Conservation (phyloP, 352 stramenopile genomes). For the Phytophthora rubi region DNA sequence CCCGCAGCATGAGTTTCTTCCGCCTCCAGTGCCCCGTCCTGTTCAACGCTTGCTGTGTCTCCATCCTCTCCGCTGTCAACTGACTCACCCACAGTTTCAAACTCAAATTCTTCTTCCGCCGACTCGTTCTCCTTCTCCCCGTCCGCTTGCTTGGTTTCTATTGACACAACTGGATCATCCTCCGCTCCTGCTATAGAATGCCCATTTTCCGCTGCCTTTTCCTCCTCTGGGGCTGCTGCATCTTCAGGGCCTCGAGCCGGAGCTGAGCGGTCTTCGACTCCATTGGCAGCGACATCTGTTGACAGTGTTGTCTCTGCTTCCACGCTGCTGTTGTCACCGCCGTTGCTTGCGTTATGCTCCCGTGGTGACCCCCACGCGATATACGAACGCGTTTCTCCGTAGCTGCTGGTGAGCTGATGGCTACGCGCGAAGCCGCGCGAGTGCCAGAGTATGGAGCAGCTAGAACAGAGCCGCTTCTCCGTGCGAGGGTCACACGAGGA, state of each 20-base stretch:
- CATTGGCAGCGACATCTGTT: not conserved
- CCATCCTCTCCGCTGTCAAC: slow-evolving; percentile 15
- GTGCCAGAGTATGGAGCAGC: slow-evolving; percentile 47
- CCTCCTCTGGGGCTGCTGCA: not conserved
- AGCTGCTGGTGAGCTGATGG: slow-evolving; percentile 37
- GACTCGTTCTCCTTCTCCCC: slow-evolving; percentile 8
- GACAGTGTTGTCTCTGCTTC: not conserved
- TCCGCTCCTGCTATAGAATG: not conserved
- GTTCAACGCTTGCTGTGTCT: slow-evolving; percentile 24
- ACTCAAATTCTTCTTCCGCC: slow-evolving; percentile 19
- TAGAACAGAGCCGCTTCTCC: slow-evolving; percentile 38
- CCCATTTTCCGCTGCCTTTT: slow-evolving; percentile 6
- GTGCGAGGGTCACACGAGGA: slow-evolving; percentile 44
- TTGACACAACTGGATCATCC: not conserved
- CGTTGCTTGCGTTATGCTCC: not conserved
- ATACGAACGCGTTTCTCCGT: slow-evolving; percentile 33
- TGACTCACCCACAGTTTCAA: slow-evolving; percentile 18
- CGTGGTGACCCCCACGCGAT: slow-evolving; percentile 21
- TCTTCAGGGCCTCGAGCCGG: not conserved
- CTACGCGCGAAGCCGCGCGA: slow-evolving; percentile 40
- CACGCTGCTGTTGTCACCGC: not conserved
- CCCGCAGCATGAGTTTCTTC: not conserved
- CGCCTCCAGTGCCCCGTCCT: slow-evolving; percentile 1
- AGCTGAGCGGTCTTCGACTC: not conserved
- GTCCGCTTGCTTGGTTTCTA: slow-evolving; percentile 1